Conservation (phyloP, 169 alveolate species). For the Cryptosporidium ubiquitum region DNA sequence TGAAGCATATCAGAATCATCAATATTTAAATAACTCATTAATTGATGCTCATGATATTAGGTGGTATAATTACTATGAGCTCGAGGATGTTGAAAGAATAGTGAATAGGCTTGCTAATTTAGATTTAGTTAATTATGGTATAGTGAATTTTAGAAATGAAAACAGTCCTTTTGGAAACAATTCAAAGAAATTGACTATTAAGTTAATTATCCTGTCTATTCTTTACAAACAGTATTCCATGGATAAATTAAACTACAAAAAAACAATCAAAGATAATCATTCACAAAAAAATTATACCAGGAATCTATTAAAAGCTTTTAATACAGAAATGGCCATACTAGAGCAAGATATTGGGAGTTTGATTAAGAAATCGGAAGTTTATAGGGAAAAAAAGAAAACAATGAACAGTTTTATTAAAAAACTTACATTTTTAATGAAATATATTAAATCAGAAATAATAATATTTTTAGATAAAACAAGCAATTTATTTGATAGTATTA, state of each 20-base stretch:
- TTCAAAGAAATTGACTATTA: not conserved
- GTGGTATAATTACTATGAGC: slow-evolving; percentile 1
- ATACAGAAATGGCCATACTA: not conserved
- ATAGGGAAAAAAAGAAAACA: not conserved
- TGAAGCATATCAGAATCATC: not conserved
- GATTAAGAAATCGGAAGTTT: not conserved
- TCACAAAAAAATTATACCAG: not conserved
- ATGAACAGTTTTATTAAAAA: not conserved
- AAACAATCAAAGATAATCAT: not conserved
- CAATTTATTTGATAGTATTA: not conserved
- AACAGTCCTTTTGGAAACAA: not conserved
- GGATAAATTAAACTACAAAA: not conserved
- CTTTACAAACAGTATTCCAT: not conserved
- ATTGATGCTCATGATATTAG: not conserved
- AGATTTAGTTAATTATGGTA: not conserved
- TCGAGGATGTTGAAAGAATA: not conserved
- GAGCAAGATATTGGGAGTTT: not conserved
- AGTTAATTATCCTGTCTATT: not conserved
- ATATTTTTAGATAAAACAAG: not conserved
- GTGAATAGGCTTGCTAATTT: not conserved
- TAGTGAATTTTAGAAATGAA: not conserved
- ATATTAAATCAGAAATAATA: not conserved
- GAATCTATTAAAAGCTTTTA: not conserved
- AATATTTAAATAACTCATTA: not conserved
- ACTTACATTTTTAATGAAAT: not conserved